Evolutionary conservation across 2,329 filamentous ascomycete species (phyloP), one percentile per base, ranked within the genome.

Genomic region (Monilinia fructicola): DNA sequence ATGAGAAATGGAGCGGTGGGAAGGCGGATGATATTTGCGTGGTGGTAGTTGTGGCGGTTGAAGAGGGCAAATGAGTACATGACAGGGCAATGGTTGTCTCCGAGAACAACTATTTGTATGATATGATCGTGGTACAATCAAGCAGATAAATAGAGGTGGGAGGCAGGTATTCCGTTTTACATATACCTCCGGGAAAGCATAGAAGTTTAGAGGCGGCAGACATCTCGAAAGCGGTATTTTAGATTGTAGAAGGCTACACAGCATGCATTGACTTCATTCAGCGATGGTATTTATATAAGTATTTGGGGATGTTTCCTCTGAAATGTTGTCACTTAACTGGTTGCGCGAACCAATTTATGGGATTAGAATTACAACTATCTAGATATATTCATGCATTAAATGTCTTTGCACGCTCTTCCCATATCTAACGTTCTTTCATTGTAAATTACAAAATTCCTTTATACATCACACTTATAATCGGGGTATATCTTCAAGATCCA

Each of bases 21-120:
- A 99, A 99, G 78, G 86, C 96, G 26, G 95, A 99, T 76, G 95
- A 99, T 78, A 97, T 99, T 67, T 94, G 92, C 74, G 92, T 92
- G 5, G 82, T 99, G 61, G 88, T 93, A 18, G 87, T 89, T 42
- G 81, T 97, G 40, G 92, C 91, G 1, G 87, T 91, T 11, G 89
- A 93, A 71, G 86, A 88, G 69, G 74, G 69, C 38, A 74, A 69
- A 42, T 66, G 26, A 66, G 35, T 16, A 26, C 40, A 56, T 2
- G 48, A 54, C 52, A 56, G 52, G 23, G 40, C 18, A 26, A 44
- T 48, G 12, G n/a, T 21, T n/a, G 10, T 18, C 11, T 38, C 6
- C 11, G 31, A 7, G 4, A 56, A 58, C 26, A 31, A 50, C 11
- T 12, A 1, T 7, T 40, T 38, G 44, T 60, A 60, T 60, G 9